phyloP scores from a whole-genome alignment of 129 eudicot species.

The Scalesia atractyloides region DNA sequence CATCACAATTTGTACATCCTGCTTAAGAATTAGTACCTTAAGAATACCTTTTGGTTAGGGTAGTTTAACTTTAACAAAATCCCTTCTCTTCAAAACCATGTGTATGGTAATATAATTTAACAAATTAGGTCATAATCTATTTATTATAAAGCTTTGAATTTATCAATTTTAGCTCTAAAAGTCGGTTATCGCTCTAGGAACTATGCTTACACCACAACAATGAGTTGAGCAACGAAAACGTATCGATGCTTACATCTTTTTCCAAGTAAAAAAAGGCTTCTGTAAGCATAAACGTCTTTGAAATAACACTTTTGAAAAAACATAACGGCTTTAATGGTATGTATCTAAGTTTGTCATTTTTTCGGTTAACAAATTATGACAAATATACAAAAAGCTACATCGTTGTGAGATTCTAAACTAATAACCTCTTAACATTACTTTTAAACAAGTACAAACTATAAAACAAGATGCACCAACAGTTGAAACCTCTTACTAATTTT shows the following conservation, averaged over 20 bases:
- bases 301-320: not conserved
- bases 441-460: not conserved
- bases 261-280: not conserved
- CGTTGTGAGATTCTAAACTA: not conserved
- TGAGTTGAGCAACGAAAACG: not conserved
- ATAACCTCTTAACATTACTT: not conserved
- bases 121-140: not conserved
- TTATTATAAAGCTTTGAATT: not conserved
- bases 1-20: conserved; percentile 26
- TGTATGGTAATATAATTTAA: conserved; percentile 4
- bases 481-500: not conserved
- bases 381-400: not conserved
- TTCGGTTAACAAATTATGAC: not conserved
- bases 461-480: not conserved
- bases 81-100: conserved; percentile 14
- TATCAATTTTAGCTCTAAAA: not conserved
- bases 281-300: not conserved
- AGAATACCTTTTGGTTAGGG: conserved; percentile 11
- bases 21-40: conserved; percentile 21
- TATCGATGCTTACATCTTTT: not conserved
- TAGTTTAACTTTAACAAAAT: conserved; percentile 9
- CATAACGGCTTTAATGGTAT: not conserved
- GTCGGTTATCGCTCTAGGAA: no score
- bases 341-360: not conserved
- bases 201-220: not conserved